A percentile compares a stretch with the other conserved stretches of the same genome.
Conservation (phyloP, 140 eudicot species). For the Anethum foeniculum region DNA sequence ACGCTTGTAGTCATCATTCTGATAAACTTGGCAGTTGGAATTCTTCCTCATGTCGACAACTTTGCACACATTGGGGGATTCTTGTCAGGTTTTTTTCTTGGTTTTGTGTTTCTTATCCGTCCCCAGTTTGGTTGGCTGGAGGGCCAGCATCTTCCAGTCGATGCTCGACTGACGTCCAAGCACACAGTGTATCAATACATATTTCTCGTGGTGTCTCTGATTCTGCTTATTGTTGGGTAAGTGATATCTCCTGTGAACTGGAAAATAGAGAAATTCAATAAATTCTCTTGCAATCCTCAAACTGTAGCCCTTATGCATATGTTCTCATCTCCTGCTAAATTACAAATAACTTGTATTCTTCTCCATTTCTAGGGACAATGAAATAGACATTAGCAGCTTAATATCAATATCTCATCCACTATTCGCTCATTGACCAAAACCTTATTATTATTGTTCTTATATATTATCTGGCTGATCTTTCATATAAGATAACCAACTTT, state of each 20-base stretch:
- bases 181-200: constrained; percentile 40
- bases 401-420: not conserved
- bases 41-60: constrained; percentile 60
- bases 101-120: constrained; percentile 45
- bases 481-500: not conserved
- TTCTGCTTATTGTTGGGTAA: constrained; percentile 39
- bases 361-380: not conserved
- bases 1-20: constrained; percentile 41
- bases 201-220: constrained; percentile 34
- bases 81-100: constrained; percentile 51
- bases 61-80: constrained; percentile 64
- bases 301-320: not conserved
- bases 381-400: not conserved
- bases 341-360: not conserved
- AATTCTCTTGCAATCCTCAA: not conserved
- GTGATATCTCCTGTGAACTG: constrained; percentile 3
- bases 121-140: constrained; percentile 63
- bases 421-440: not conserved
- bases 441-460: not conserved
- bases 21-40: constrained; percentile 53
- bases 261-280: not conserved
- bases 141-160: constrained; percentile 48
- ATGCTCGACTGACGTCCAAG: constrained; percentile 39
- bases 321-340: not conserved
- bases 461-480: not conserved